Conservation (phyloP, 225 moss, liverwort and hornwort genomes). For the Polytrichum commune region DNA sequence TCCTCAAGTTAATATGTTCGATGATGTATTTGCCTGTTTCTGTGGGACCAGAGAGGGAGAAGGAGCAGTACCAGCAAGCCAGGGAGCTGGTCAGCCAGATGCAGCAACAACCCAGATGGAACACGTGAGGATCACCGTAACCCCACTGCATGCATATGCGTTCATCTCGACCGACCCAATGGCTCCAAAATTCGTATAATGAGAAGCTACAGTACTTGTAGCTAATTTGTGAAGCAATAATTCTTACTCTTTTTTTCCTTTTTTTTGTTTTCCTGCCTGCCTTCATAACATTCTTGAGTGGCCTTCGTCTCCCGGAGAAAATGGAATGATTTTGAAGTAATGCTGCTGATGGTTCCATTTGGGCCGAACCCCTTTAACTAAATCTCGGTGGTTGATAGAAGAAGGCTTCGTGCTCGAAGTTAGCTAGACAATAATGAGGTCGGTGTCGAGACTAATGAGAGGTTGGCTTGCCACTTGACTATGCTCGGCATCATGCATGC, state of each 20-base stretch:
- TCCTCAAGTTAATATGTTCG: background rate
- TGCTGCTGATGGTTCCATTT: no score
- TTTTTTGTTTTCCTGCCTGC: background rate
- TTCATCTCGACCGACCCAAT: background rate
- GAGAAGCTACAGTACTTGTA: background rate
- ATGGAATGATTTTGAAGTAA: background rate
- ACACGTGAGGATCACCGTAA: conserved; percentile 4
- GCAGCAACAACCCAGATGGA: conserved; percentile 10
- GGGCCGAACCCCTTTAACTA: no score
- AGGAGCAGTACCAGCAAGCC: conserved; percentile 13
- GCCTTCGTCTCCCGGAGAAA: background rate
- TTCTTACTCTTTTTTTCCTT: background rate
- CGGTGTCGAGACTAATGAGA: no score
- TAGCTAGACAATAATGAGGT: no score
- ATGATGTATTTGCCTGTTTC: background rate
- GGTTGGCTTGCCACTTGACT: no score
- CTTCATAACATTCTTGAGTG: no score
- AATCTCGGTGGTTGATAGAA: no score
- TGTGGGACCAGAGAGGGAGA: conserved; percentile 14
- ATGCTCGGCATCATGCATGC: no score
- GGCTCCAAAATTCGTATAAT: background rate
- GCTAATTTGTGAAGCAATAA: background rate
- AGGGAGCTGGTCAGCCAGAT: background rate
- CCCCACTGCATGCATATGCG: background rate
- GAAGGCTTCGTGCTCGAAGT: no score